Evolutionary conservation across 2,329 filamentous ascomycete genomes (phyloP), one percentile per base, ranked within the genome.

Genomic region (Macrophomina pseudophaseolina): DNA sequence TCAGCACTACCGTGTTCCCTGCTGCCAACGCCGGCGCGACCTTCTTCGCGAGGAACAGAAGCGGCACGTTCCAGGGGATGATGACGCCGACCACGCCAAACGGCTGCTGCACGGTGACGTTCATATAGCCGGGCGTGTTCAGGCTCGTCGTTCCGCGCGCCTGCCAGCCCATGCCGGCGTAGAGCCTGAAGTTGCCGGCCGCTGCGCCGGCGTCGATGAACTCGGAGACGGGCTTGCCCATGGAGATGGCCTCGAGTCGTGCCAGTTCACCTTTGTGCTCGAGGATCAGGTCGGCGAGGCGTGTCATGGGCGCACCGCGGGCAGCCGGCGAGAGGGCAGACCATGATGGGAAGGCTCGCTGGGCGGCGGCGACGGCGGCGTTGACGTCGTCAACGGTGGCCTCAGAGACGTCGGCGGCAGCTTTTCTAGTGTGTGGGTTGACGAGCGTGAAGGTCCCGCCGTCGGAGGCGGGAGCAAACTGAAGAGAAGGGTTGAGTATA

Each of bases 1-100:
- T 88, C 42, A 88, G 67, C 2, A 88, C 84, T 1, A 87, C 78
- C 0, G 85, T 86, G 73, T 88, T 88, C 28, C 86, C 86, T 30
- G 81, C 83, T 23, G 84, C 85, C 0, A 88, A 12, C 12, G 75
- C 74, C 48, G 78, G 77, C n/a, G 74, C 77, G 42, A 74, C 74
- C 63, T 78, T 79, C 60, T 75, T 74, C 49, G 75, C 77, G 35
- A 79, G 74, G 7, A 79, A 76, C 6, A 75, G 75, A 42, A 80
- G 73, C 6, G 79, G 78, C 16, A 74, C 76, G 56, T 81, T 80
- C 79, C 80, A 82, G 0, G 80, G 77, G 11, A 79, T 77, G 51
- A 82, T 80, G 1, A 77, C 78, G 3, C 76, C 79, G 11, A 76
- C 78, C 8, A 81, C 80, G 63, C 80, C 79, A 7, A 77, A 70